Percentiles rank a stretch among this genome's conserved stretches.
phyloP scores from a whole-genome alignment of 2,329 filamentous ascomycete species.

The Diplodia seriata region DNA sequence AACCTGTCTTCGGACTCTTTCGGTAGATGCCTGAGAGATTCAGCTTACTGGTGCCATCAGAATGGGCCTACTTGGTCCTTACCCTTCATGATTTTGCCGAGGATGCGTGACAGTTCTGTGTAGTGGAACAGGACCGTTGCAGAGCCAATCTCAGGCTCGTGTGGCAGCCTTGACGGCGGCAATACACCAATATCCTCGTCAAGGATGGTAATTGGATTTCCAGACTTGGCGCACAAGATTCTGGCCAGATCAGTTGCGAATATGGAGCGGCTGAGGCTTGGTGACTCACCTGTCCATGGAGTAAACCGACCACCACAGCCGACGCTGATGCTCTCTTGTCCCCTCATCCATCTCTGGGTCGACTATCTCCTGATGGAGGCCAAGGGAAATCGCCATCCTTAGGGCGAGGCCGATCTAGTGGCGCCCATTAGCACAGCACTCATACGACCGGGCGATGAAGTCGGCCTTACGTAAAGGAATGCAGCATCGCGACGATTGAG shows the following conservation, averaged over 20 bases:
- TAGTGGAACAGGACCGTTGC: slow-evolving; percentile 60
- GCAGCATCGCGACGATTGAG: slow-evolving; percentile 63
- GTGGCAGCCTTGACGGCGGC: slow-evolving; percentile 46
- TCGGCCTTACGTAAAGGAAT: slow-evolving; percentile 54
- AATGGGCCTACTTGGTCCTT: not conserved
- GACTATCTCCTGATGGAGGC: slow-evolving; percentile 62
- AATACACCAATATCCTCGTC: slow-evolving; percentile 61
- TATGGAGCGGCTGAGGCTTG: not conserved
- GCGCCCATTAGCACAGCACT: not conserved
- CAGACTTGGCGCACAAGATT: slow-evolving; percentile 61
- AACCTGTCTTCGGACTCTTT: slow-evolving; percentile 55
- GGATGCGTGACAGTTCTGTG: slow-evolving; percentile 60
- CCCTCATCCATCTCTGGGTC: slow-evolving; percentile 50
- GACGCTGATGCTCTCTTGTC: slow-evolving; percentile 58
- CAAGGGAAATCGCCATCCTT: slow-evolving; percentile 64
- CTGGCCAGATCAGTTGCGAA: slow-evolving; percentile 34
- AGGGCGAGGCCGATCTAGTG: slow-evolving; percentile 50
- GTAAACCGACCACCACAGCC: slow-evolving; percentile 65
- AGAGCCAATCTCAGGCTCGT: slow-evolving; percentile 53
- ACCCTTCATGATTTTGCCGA: slow-evolving; percentile 55
- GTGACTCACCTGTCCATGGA: slow-evolving; percentile 53
- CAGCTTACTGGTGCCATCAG: not conserved
- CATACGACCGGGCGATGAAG: not conserved
- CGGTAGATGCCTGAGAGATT: slow-evolving; percentile 56
- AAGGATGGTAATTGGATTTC: slow-evolving; percentile 62